A percentile compares a stretch with the other conserved stretches of the same genome.
phyloP scores from a whole-genome alignment of 2,329 filamentous ascomycete species.

The Hymenoscyphus scutula region DNA sequence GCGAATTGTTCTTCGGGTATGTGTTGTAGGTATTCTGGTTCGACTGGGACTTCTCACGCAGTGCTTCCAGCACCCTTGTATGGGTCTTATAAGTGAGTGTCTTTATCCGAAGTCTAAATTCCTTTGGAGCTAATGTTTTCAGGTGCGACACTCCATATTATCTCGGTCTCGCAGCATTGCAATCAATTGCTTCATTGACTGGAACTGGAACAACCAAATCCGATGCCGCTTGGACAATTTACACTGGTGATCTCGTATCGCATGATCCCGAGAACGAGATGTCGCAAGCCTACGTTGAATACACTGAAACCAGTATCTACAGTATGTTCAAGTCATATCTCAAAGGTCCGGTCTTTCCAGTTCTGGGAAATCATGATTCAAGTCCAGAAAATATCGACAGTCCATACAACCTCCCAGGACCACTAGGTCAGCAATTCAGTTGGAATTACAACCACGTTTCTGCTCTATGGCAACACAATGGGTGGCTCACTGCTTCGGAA shows the following conservation, averaged over 20 bases:
- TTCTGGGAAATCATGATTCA: conserved; percentile 57
- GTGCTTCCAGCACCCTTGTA: conserved; percentile 50
- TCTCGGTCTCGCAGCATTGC: conserved; percentile 50
- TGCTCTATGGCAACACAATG: conserved; percentile 53
- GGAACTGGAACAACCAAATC: conserved; percentile 48
- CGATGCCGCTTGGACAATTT: conserved; percentile 50
- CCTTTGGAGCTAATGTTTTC: neutral
- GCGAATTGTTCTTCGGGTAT: conserved; percentile 51
- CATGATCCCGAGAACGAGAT: conserved; percentile 52
- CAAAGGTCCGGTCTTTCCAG: conserved; percentile 53
- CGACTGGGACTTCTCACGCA: conserved; percentile 39
- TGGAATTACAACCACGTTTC: conserved; percentile 59
- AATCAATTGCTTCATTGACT: conserved; percentile 54
- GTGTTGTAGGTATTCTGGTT: conserved; percentile 48
- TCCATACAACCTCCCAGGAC: conserved; percentile 51
- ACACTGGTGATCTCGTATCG: conserved; percentile 56
- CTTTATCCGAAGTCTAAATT: no score
- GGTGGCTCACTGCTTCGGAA: conserved; percentile 48
- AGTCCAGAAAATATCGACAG: conserved; percentile 52
- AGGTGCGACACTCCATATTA: conserved; percentile 58
- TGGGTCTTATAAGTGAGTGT: conserved; percentile 46
- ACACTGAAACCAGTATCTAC: conserved; percentile 52
- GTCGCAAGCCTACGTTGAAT: conserved; percentile 51
- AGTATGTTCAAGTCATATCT: conserved; percentile 56
- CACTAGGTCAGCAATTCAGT: conserved; percentile 52